These are phyloP conservation scores for Schizophyllum commune DNA, from an alignment of 1,284 basidiomycete species.

Conservation along the genomic window DNA sequence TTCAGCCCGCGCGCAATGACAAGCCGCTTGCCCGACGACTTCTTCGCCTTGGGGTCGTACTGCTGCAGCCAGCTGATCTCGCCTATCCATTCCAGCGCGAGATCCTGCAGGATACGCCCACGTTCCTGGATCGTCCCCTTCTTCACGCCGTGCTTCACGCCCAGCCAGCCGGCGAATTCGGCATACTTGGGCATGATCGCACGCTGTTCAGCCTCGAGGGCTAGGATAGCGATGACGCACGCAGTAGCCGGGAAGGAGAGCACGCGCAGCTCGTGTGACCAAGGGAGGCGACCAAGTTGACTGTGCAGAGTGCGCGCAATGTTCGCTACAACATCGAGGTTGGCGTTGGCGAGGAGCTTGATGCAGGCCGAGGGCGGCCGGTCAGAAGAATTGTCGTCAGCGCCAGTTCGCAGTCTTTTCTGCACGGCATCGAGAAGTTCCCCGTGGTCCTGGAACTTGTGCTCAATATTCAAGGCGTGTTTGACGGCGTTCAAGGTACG, in stretches of 20 bases:
- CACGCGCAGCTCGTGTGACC: constrained; percentile 11
- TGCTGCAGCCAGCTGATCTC: constrained; percentile 63
- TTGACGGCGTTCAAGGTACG: constrained; percentile 35
- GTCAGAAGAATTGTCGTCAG: neutral
- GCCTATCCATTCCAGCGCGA: constrained; percentile 50
- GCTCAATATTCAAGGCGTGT: constrained; percentile 36
- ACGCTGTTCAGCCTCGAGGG: constrained; percentile 58
- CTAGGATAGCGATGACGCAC: constrained; percentile 62
- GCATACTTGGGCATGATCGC: constrained; percentile 45
- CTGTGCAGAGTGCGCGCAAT: constrained; percentile 51
- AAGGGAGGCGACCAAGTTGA: constrained; percentile 36
- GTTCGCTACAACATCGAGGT: constrained; percentile 36
- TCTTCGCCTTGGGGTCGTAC: constrained; percentile 37
- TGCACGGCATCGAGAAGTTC: constrained; percentile 35
- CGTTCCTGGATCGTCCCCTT: constrained; percentile 54
- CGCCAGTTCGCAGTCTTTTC: neutral
- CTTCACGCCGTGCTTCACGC: constrained; percentile 37
- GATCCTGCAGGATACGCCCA: constrained; percentile 56
- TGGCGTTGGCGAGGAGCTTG: constrained; percentile 20
- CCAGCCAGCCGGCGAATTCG: constrained; percentile 49
- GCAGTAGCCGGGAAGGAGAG: constrained; percentile 45
- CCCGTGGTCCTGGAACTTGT: constrained; percentile 35
- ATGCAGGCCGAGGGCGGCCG: neutral
- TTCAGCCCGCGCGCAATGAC: constrained; percentile 57
- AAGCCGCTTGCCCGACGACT: constrained; percentile 42